These are phyloP conservation scores for Noccaea caerulescens DNA, from an alignment of 345 rosid species.

Conservation along the genomic window DNA sequence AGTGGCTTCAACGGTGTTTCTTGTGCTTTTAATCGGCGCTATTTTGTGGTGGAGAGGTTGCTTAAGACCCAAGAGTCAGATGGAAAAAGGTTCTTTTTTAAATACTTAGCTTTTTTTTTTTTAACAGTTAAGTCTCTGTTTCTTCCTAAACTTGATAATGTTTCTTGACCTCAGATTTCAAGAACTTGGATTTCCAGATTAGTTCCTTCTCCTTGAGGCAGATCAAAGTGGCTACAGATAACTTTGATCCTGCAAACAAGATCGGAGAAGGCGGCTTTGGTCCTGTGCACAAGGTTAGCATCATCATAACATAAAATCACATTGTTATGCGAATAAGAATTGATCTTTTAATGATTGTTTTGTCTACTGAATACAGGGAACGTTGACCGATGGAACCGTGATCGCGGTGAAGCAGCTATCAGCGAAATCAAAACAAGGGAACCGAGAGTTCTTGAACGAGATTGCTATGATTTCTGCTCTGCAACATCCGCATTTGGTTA, in stretches of 20 bases:
- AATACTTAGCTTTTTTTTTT: background rate
- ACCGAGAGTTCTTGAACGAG: constrained; percentile 62
- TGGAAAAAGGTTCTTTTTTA: constrained; percentile 45
- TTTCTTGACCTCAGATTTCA: constrained; percentile 43
- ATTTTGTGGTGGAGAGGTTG: constrained; percentile 62
- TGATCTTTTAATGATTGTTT: background rate
- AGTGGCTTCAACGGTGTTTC: constrained; percentile 35
- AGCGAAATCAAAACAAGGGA: constrained; percentile 62
- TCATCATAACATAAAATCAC: background rate
- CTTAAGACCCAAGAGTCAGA: constrained; percentile 41
- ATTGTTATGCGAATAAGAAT: background rate
- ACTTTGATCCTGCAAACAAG: constrained; percentile 58
- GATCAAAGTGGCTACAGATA: constrained; percentile 57
- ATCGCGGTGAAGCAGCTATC: constrained; percentile 65
- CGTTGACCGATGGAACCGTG: constrained; percentile 53
- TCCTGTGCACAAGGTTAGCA: constrained; percentile 64
- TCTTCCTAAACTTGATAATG: constrained; percentile 22
- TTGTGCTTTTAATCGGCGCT: constrained; percentile 47
- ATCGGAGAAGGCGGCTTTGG: constrained; percentile 81
- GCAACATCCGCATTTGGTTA: constrained; percentile 63
- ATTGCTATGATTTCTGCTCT: constrained; percentile 66
- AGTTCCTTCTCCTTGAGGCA: constrained; percentile 57
- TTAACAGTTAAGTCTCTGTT: background rate
- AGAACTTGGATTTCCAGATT: constrained; percentile 50
- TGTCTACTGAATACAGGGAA: constrained; percentile 46